Evolutionary conservation across 2,329 filamentous ascomycete species (phyloP).

Genomic region (Fusarium concolor): DNA sequence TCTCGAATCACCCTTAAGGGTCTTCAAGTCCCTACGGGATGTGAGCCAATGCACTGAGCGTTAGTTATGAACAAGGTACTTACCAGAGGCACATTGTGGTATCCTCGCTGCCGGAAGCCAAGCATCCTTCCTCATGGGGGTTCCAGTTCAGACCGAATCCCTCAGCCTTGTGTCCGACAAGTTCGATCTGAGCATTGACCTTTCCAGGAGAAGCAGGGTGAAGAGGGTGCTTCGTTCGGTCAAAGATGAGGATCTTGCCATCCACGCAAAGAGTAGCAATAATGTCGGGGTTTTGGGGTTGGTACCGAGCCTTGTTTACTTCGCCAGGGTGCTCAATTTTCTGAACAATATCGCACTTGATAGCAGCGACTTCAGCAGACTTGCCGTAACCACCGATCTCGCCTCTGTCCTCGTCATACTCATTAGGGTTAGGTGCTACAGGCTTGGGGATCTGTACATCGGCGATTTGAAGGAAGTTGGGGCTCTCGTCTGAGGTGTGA

Average conservation of each 20-base stretch:
- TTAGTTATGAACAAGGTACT: conserved; percentile 42
- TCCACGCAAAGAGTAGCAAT: conserved; percentile 94
- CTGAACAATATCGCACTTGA: conserved; percentile 93
- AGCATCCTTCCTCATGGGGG: conserved; percentile 81
- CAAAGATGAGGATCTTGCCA: conserved; percentile 90
- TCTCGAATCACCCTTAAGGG: conserved; percentile 76
- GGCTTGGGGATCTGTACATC: conserved; percentile 92
- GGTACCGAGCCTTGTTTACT: conserved; percentile 98
- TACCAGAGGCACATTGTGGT: conserved; percentile 92
- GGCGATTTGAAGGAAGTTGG: conserved; percentile 95
- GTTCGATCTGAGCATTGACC: conserved; percentile 84
- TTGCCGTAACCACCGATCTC: conserved; percentile 95
- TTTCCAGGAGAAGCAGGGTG: conserved; percentile 72
- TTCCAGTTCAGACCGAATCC: conserved; percentile 96
- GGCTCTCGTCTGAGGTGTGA: conserved; percentile 86
- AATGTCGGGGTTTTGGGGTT: conserved; percentile 96
- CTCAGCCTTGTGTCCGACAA: conserved; percentile 86
- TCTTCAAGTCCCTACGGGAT: conserved; percentile 77
- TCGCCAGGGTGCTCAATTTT: conserved; percentile 97
- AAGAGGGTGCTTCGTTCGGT: conserved; percentile 91
- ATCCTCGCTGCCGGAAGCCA: conserved; percentile 93
- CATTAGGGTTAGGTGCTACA: conserved; percentile 76
- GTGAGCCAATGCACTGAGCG: conserved; percentile 30
- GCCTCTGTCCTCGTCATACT: conserved; percentile 91
- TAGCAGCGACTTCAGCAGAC: conserved; percentile 73